These are phyloP conservation scores for Pseudonitzschia pungens DNA, from an alignment of 108 stramenopile genomes.

Conservation along the genomic window DNA sequence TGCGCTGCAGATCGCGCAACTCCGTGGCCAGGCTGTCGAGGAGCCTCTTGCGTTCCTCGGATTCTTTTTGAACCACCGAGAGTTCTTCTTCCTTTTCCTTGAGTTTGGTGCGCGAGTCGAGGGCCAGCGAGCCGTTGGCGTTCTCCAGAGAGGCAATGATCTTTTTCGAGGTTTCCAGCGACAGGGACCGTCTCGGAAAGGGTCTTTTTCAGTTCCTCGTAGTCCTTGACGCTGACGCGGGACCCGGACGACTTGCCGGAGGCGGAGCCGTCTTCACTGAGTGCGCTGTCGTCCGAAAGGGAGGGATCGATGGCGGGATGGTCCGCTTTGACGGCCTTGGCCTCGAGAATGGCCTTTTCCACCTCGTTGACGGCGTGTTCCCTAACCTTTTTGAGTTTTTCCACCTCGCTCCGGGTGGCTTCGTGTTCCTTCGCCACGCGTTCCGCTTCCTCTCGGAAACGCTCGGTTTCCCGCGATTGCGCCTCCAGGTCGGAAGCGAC, in stretches of 20 bases:
- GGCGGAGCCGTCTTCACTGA: neutral
- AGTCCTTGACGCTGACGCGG: constrained; percentile 24
- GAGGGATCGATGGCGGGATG: constrained; percentile 5
- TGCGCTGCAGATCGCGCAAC: constrained; percentile 46
- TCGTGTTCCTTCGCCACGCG: neutral
- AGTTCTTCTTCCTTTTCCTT: constrained; percentile 54
- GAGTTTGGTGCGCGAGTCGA: constrained; percentile 46
- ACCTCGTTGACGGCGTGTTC: constrained; percentile 4
- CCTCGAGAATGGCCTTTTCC: constrained; percentile 10
- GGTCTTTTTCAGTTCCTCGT: constrained; percentile 32
- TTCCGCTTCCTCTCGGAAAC: neutral
- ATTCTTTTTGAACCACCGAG: constrained; percentile 26
- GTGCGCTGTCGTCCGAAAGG: constrained; percentile 4
- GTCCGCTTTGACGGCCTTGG: constrained; percentile 22
- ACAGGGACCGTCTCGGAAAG: constrained; percentile 38
- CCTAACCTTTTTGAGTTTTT: neutral
- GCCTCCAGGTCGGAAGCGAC: neutral
- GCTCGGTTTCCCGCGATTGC: neutral
- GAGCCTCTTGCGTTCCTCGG: constrained; percentile 32
- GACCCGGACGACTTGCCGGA: too few relatives aligned
- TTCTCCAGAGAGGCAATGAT: constrained; percentile 61
- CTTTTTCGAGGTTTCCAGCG: constrained; percentile 60
- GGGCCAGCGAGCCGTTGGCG: constrained; percentile 49
- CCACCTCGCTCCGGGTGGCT: neutral
- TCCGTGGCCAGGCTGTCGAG: constrained; percentile 52